Conservation (phyloP, 208 protist genomes). For the Polymyxa betae region DNA sequence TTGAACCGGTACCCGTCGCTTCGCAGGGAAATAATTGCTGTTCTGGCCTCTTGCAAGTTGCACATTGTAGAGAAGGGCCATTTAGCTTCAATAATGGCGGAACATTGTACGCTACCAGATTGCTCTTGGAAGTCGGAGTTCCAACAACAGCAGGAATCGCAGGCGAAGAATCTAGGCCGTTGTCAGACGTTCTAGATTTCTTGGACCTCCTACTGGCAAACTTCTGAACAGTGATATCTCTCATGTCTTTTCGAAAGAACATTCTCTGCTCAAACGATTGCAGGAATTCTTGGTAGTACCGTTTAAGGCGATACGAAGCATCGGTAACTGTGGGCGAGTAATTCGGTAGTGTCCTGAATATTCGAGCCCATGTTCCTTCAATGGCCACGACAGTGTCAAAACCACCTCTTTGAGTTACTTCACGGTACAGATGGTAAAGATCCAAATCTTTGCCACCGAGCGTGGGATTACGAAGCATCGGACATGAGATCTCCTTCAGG, state of each 20-base stretch:
- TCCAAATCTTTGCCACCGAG: conserved; percentile 54
- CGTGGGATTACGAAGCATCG: conserved; percentile 54
- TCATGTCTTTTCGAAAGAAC: conserved; percentile 52
- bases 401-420: conserved; percentile 45
- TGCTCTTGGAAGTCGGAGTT: neutral
- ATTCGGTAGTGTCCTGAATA: conserved; percentile 44
- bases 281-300: conserved; percentile 56
- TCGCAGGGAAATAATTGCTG: conserved; percentile 1
- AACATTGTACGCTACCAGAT: neutral
- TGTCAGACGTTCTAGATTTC: neutral
- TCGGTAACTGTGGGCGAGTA: conserved; percentile 59
- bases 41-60: neutral
- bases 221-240: neutral
- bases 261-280: conserved; percentile 50
- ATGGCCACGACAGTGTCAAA: conserved; percentile 40
- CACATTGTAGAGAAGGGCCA: neutral
- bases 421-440: conserved; percentile 33
- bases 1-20: no score
- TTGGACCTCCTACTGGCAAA: neutral
- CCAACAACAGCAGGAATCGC: neutral
- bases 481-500: neutral
- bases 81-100: neutral
- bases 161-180: neutral
- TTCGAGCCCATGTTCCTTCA: conserved; percentile 55
- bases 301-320: conserved; percentile 35